phyloP scores from a whole-genome alignment of 768 basidiomycete species.

The Naganishia kalamii region DNA sequence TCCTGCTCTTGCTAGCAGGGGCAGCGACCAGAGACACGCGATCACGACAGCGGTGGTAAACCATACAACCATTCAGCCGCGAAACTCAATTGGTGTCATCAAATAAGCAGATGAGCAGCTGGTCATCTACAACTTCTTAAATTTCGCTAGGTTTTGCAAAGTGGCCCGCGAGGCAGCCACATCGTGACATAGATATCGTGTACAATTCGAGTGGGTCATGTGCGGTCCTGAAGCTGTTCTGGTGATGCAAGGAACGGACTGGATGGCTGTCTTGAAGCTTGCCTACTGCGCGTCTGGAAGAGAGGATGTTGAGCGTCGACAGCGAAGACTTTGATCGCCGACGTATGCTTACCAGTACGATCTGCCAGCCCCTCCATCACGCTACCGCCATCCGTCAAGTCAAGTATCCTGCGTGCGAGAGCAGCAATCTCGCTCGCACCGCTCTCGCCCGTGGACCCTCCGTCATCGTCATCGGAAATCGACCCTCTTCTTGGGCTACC shows the following conservation, averaged over 20 bases:
- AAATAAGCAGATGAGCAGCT: neutral
- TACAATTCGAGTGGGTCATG: no score
- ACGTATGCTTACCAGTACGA: neutral
- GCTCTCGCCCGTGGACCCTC: constrained; percentile 47
- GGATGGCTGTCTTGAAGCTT: no score
- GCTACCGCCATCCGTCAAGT: constrained; percentile 62
- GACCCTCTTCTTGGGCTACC: constrained; percentile 53
- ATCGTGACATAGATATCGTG: neutral
- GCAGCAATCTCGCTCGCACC: constrained; percentile 87
- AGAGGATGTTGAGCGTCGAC: neutral
- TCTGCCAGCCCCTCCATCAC: constrained; percentile 10
- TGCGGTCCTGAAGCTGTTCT: no score
- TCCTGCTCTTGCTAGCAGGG: no score
- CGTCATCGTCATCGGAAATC: constrained; percentile 62
- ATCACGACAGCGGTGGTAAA: no score
- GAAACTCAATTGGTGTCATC: no score
- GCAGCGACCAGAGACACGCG: no score
- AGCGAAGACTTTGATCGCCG: neutral
- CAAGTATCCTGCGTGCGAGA: constrained; percentile 74
- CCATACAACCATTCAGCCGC: no score
- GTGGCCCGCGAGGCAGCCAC: neutral
- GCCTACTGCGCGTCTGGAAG: neutral
- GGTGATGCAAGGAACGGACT: no score
- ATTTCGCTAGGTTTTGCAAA: neutral
- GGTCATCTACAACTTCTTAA: neutral